These are phyloP conservation scores for Daldinia vernicosa DNA, from an alignment of 495 filamentous ascomycete genomes.

Conservation along the genomic window DNA sequence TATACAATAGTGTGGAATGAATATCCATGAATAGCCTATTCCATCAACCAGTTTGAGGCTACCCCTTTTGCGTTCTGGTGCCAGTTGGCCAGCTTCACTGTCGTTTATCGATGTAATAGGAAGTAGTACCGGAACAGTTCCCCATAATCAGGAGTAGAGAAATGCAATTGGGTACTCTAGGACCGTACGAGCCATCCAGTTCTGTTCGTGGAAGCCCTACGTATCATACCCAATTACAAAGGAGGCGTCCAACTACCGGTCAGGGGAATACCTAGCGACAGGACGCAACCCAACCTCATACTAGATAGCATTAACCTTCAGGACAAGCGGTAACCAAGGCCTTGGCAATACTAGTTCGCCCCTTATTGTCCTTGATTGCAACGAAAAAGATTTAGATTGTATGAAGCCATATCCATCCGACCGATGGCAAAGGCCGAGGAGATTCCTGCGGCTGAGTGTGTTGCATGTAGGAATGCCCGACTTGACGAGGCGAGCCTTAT, in stretches of 20 bases:
- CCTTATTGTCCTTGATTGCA: not conserved
- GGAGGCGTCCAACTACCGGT: not conserved
- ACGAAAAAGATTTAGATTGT: not conserved
- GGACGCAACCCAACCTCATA: not conserved
- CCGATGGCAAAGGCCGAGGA: not conserved
- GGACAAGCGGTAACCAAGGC: not conserved
- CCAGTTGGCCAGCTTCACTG: not conserved
- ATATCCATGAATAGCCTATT: not conserved
- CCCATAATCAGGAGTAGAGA: not conserved
- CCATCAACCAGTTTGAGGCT: not conserved
- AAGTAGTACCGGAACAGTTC: not conserved
- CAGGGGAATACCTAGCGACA: not conserved
- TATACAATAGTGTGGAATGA: not conserved
- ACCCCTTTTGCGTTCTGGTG: not conserved
- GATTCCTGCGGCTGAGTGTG: not conserved
- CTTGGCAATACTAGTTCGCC: not conserved
- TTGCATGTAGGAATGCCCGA: not conserved
- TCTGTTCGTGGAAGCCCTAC: not conserved
- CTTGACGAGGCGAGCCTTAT: not conserved
- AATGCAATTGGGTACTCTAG: not conserved
- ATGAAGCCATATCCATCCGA: not conserved
- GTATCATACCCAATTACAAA: not conserved
- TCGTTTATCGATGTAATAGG: not conserved
- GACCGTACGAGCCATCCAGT: not conserved
- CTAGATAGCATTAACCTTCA: not conserved